Conservation (phyloP, 108 stramenopile species). For the Epithemia pelagica region DNA sequence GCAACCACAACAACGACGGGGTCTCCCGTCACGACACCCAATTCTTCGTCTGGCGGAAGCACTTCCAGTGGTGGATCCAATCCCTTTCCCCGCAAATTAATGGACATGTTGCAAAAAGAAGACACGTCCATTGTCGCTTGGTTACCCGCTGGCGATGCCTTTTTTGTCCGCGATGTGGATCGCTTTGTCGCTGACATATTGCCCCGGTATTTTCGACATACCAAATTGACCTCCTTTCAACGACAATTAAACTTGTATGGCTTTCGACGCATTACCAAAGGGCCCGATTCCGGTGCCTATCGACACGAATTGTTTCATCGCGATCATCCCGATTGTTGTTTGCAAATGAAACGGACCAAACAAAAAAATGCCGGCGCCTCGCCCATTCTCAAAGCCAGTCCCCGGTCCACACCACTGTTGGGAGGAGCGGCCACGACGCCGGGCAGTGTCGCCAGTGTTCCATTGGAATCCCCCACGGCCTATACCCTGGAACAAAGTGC, state of each 20-base stretch:
- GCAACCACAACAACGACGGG: neutral
- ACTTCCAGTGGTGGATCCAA: constrained; percentile 33
- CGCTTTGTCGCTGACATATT: constrained; percentile 67
- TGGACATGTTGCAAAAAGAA: constrained; percentile 86
- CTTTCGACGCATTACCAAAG: constrained; percentile 76
- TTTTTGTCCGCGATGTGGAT: constrained; percentile 80
- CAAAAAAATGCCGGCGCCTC: constrained; percentile 53
- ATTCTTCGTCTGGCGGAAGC: constrained; percentile 6
- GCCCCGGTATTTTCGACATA: constrained; percentile 86
- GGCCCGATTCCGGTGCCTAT: constrained; percentile 90
- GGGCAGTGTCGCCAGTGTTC: neutral
- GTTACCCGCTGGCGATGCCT: constrained; percentile 84
- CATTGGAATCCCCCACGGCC: constrained; percentile 23
- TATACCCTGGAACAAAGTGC: constrained; percentile 19
- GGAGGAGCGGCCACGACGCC: constrained; percentile 13
- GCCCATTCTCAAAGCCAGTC: constrained; percentile 39
- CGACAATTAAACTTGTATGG: constrained; percentile 88
- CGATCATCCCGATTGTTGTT: constrained; percentile 79
- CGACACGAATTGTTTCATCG: constrained; percentile 89
- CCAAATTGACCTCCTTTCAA: constrained; percentile 87
- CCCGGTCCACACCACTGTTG: constrained; percentile 24
- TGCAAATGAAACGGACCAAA: constrained; percentile 84
- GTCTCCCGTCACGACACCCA: constrained; percentile 8
- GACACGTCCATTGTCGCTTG: constrained; percentile 66
- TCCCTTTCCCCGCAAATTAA: constrained; percentile 86